A percentile compares a stretch with the other conserved stretches of the same genome.
phyloP scores from a whole-genome alignment of 1,284 basidiomycete genomes.

The Austroboletus olivaceoglutinosus region DNA sequence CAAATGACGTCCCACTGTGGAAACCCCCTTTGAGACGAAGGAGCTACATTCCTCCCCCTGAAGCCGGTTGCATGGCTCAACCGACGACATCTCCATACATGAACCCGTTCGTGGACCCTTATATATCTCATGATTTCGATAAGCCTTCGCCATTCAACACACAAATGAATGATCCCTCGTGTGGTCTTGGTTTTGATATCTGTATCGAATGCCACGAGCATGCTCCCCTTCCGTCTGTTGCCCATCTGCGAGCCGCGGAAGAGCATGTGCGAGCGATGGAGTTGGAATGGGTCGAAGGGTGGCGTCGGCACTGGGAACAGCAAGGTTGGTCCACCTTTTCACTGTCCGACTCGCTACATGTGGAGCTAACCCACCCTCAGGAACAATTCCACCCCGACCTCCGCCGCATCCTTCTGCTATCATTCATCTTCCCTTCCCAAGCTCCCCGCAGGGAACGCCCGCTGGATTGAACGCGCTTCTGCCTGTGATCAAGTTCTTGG shows the following conservation, averaged over 20 bases:
- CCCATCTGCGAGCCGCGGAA: slow-evolving; percentile 67
- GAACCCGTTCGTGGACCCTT: slow-evolving; percentile 15
- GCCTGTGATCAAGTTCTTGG: slow-evolving; percentile 59
- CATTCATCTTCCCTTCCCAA: slow-evolving; percentile 72
- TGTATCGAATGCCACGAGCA: slow-evolving; percentile 85
- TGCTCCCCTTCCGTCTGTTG: slow-evolving; percentile 61
- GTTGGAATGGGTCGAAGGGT: slow-evolving; percentile 52
- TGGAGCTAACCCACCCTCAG: not conserved
- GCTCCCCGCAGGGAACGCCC: slow-evolving; percentile 53
- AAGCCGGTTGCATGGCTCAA: slow-evolving; percentile 1
- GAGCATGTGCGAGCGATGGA: slow-evolving; percentile 67
- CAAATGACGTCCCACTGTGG: slow-evolving; percentile 66
- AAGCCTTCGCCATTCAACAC: slow-evolving; percentile 51
- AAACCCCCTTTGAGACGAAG: slow-evolving; percentile 22
- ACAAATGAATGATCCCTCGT: slow-evolving; percentile 56
- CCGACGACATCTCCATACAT: slow-evolving; percentile 8
- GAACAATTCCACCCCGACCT: slow-evolving; percentile 51
- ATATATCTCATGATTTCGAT: slow-evolving; percentile 10
- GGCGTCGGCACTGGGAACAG: slow-evolving; percentile 29
- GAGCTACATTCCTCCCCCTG: slow-evolving; percentile 1
- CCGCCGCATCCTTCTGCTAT: slow-evolving; percentile 68
- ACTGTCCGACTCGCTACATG: not conserved
- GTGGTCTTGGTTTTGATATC: slow-evolving; percentile 69
- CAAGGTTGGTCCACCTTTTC: slow-evolving; percentile 8
- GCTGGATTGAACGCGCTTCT: slow-evolving; percentile 51